Evolutionary conservation across 495 filamentous ascomycete genomes (phyloP), one percentile per base, ranked within the genome.

Genomic region (Penicillium taxi): DNA sequence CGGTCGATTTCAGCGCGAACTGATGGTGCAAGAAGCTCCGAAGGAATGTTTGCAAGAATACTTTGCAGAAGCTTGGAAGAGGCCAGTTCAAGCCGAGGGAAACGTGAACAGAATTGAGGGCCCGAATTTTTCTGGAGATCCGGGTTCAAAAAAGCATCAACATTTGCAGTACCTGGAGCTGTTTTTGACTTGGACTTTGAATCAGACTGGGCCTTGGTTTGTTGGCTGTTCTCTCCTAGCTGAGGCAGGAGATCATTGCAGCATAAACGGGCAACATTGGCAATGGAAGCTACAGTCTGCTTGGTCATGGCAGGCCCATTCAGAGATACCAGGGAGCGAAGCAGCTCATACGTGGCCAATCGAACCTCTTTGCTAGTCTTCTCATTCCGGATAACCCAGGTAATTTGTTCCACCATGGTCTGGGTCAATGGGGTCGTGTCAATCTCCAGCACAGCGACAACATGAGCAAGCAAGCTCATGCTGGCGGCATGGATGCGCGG

Each of bases 1-100:
- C 78, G 79, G 52, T 94, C 84, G 44, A 94, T 75, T 28, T 81
- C 71, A 9, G 76, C 68, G 30, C 88, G 77, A 8, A 83, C 31
- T 4, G 80, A 73, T 2, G 74, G 67, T 9, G 77, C 67, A 15
- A 93, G 52, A 48, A 74, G 61, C 24, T 75, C 61, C 11, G 78
- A 67, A 1, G 82, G 75, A 1, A 86, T 48, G 41, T 70, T 72
- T 15, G 66, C 63, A 28, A 90, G 63, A 6, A 80, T 56, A 2
- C 70, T 38, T 7, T 75, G 69, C 12, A 95, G 62, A n/a, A 95
- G 69, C 6, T 46, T 44, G 2, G 57, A 58, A 5, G 84, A 81
- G 9, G 80, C 67, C 6, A 53, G 33, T 17, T 54, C 47, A 8
- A 73, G 47, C 3, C 52, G 51, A 6, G 47, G 43, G 14, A 54